Conservation (phyloP, 768 basidiomycete species). For the Rubroboletus satanas region DNA sequence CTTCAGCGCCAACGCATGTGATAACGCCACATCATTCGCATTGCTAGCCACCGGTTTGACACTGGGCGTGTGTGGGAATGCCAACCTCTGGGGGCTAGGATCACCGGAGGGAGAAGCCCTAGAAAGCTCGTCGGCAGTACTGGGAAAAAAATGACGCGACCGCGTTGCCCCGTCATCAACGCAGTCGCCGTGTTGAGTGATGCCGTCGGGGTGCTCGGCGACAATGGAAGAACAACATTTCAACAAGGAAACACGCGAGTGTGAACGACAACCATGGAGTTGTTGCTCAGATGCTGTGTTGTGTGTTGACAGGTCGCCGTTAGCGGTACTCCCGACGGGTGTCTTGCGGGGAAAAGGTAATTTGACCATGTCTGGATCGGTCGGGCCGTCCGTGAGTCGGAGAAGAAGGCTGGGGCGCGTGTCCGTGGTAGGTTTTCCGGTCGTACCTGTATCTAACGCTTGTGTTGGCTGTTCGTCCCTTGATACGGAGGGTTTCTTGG, state of each 20-base stretch:
- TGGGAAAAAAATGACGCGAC: not conserved
- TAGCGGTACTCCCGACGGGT: not conserved
- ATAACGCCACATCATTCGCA: not conserved
- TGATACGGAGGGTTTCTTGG: not conserved
- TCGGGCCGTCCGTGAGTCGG: constrained; percentile 1
- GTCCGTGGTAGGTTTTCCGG: not conserved
- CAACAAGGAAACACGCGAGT: not conserved
- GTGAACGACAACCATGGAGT: not conserved
- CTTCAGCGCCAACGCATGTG: not conserved
- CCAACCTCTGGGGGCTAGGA: not conserved
- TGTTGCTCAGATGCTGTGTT: not conserved
- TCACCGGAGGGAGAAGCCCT: not conserved
- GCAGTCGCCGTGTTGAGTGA: not conserved
- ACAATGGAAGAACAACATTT: not conserved
- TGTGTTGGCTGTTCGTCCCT: not conserved
- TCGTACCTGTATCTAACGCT: not conserved
- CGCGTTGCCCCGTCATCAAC: not conserved
- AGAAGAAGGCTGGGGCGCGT: not conserved
- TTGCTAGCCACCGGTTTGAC: not conserved
- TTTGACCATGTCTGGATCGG: not conserved
- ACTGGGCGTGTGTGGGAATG: not conserved
- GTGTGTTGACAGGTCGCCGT: not conserved
- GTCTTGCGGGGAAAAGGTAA: not conserved
- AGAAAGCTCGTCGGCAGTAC: not conserved
- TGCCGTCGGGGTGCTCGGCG: not conserved